Base-by-base conservation (phyloP, 371 early-diverging fungal genomes). In the Mucor sp. region DNA sequence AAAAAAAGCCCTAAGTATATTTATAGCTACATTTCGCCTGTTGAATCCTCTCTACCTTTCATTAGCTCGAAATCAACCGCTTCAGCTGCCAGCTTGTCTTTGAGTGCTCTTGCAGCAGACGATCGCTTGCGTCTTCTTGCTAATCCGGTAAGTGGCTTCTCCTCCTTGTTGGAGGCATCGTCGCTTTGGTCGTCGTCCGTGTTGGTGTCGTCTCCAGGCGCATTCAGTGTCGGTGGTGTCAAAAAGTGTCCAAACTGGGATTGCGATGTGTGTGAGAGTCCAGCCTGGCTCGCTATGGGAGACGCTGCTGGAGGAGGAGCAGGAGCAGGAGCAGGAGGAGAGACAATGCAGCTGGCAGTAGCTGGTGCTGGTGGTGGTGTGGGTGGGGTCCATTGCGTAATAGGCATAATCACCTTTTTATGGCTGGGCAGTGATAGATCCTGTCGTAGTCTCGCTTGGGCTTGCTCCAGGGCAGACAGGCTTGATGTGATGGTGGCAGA, bases 31-130 rank as follows among this genome's bases (percentile, higher is more conserved):
- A 25, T 8, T 19, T 21, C 21, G n/a, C 9, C 23, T 9, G 11
- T 23, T 50, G 30, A 48, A 33, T 6, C 32, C 2, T 27, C 6
- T 19, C 65, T 78, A 92, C 94, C 92, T 71, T 89, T 85, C 81
- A 94, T 83, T 25, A 90, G 74, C 19, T 90, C 90, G 72, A 93
- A 86, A 76, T 93, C 93, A 41, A 93, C 90, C 4, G 88, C 82
- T 58, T 93, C 93, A 15, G 92, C 91, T 61, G 90, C 91, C 57
- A 91, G 87, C 79, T 93, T 93, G 55, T 95, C 93, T 72, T 92
- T 93, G 62, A 80, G 60, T 9, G 83, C 82, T 50, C 80, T 75
- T 6, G 84, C 81, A 11, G 78, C 80, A 4, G 84, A 84, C 17
- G 84, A 80, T 47, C 82, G 71, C 47, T 81, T 79, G 21, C 83